Base-by-base conservation (phyloP, 257 asterid genomes). In the Nicotiana obtusifolia region DNA sequence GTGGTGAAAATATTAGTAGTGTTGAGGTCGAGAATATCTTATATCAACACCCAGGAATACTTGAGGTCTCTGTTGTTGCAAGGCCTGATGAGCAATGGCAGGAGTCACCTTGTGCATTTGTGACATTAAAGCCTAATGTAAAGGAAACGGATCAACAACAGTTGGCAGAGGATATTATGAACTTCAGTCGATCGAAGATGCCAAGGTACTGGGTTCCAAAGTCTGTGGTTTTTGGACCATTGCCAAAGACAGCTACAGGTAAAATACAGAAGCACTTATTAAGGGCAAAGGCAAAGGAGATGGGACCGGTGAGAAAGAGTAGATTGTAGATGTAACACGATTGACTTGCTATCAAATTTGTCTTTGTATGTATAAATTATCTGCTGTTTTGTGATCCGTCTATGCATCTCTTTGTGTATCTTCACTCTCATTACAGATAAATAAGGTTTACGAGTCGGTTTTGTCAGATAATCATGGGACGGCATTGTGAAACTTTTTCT, bases 171-270 rank as follows among this genome's bases (percentile, higher is more conserved):
- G 97, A 94, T 78, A 91, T 95, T 83, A 91, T 92, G 92, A 94
- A 84, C 80, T 95, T 95, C 80, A 86, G 97, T 30, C 86, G 89
- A 22, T 88, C 93, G 7, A 92, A 90, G 73, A 95, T 95, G 98
- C 97, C 99, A 0, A 88, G 83, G 1, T 95, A 88, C 64, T 95
- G 99, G 98, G 93, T 91, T 10, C 99, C 97, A 0, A 94, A 89
- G 76, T 94, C 99, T 0, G 95, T 95, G 28, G 84, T 94, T 3
- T 92, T 94, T 10, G 98, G 99, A 61, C 95, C 92, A 35, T 82
- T 95, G 92, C 98, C 99, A 4, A 95, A 95, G 85, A 94, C 99
- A 1, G 99, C 99, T 6, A 95, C 99, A 0, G 99, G 99, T 59
- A 95, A 95, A 83, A 94, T 94, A 80, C 99, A 95, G 90, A 95